These are phyloP conservation scores for Artemisia annua DNA, from an alignment of 129 eudicot species.

Conservation along the genomic window DNA sequence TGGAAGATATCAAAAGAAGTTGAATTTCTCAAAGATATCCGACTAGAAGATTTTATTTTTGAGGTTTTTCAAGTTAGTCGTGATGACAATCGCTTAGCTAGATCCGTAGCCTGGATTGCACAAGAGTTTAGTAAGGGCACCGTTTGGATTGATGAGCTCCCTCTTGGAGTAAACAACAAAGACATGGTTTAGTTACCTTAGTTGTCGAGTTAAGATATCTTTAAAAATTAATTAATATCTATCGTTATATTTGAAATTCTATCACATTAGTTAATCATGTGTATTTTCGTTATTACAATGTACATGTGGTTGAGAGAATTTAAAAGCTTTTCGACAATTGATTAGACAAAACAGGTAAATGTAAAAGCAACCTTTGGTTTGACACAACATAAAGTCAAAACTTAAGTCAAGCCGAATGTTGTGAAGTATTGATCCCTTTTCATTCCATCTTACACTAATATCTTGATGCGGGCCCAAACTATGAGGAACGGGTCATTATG, in stretches of 20 bases:
- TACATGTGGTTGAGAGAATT: too few relatives aligned
- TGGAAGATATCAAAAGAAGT: not conserved
- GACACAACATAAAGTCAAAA: too few relatives aligned
- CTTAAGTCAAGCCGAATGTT: too few relatives aligned
- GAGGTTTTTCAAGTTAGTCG: not conserved
- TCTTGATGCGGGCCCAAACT: too few relatives aligned
- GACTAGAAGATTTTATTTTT: conserved; percentile 1
- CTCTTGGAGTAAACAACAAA: not conserved
- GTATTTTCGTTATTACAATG: too few relatives aligned
- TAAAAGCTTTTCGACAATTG: too few relatives aligned
- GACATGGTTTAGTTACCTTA: not conserved
- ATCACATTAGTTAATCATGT: not conserved
- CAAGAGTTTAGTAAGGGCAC: not conserved
- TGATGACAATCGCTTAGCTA: not conserved
- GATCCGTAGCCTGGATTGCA: not conserved
- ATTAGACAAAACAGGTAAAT: too few relatives aligned
- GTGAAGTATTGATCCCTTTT: too few relatives aligned
- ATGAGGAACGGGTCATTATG: too few relatives aligned
- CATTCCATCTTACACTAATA: too few relatives aligned
- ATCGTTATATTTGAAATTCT: not conserved
- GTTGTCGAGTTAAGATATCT: not conserved
- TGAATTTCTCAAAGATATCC: not conserved
- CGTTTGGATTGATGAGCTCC: conserved; percentile 19
- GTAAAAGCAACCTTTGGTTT: too few relatives aligned
- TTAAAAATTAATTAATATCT: not conserved